Evolutionary conservation across 305 asterid species (phyloP), one percentile per base, ranked within the genome.

Genomic region (Stenogyne calaminthoides): DNA sequence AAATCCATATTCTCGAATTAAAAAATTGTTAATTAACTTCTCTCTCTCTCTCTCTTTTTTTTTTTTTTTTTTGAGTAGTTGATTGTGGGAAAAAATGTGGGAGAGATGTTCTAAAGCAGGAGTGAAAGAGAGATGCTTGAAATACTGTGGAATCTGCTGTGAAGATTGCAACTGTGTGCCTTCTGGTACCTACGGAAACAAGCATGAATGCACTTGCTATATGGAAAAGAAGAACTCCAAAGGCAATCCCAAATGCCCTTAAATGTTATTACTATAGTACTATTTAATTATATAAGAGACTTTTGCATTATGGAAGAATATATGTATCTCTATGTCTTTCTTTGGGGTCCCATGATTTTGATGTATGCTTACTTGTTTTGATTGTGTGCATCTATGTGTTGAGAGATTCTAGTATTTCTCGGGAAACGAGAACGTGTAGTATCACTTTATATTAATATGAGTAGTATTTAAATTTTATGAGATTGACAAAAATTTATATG

Each of bases 191-290:
- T 86, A 58, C 58, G 94, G 92, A 2, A 84, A 88, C 87, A 90
- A 86, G 77, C 73, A 88, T 5, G 92, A 90, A 46, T 90, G 96
- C 49, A 89, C 96, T 70, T 88, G 96, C 57, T 90, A 90, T 20
- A 80, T 87, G 69, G 89, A 84, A 86, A 87, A 80, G 86, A 86
- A 67, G 62, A 90, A 77, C 62, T 72, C 88, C 65, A 90, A 90
- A 84, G 96, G 92, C 78, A 73, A 81, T 4, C 84, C 91, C 55
- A 90, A 88, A 71, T 90, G 96, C 79, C 96, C 96, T 78, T 89
- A 49, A 77, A 0, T 5, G 2, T 1, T 3, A 42, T 22, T 42
- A 19, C 6, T 20, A 7, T 2, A n/a, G n/a, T 16, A 12, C 55
- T 19, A 18, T 7, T 2, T 55, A 11, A 22, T 4, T n/a, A n/a